Evolutionary conservation across 2,329 filamentous ascomycete genomes (phyloP).

Genomic region (Pseudogymnoascus sp.): DNA sequence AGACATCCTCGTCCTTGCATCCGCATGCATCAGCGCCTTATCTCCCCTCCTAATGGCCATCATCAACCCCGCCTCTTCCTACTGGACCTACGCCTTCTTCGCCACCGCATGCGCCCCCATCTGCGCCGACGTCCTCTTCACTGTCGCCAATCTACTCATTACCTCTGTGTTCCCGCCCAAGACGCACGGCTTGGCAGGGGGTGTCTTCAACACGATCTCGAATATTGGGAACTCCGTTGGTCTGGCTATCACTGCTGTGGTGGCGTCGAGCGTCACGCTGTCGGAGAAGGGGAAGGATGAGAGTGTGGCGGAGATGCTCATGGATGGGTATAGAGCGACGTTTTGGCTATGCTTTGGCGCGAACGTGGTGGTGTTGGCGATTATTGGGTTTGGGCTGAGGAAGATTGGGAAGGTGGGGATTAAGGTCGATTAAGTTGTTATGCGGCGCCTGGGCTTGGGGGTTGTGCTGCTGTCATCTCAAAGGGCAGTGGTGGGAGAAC

Average conservation of each 20-base stretch:
- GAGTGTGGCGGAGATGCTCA: conserved; percentile 30
- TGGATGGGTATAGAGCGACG: conserved; percentile 43
- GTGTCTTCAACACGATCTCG: conserved; percentile 51
- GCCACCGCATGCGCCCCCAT: conserved; percentile 34
- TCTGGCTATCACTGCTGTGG: conserved; percentile 42
- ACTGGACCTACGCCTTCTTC: conserved; percentile 39
- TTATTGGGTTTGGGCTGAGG: conserved; percentile 34
- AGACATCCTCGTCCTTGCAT: conserved; percentile 34
- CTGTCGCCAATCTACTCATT: conserved; percentile 46
- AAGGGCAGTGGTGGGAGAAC: no score
- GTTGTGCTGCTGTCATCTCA: neutral
- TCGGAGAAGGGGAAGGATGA: conserved; percentile 25
- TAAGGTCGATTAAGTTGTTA: conserved; percentile 12
- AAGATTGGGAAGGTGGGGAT: conserved; percentile 36
- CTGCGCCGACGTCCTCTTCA: conserved; percentile 43
- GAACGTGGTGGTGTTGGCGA: conserved; percentile 29
- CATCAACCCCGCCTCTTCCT: conserved; percentile 36
- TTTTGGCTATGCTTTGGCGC: conserved; percentile 47
- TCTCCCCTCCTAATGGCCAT: conserved; percentile 40
- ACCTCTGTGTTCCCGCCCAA: conserved; percentile 46
- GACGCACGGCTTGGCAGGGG: conserved; percentile 51
- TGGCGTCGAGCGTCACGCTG: conserved; percentile 39
- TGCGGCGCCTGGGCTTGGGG: neutral
- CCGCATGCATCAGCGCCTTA: conserved; percentile 28
- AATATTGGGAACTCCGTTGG: conserved; percentile 49